These are phyloP conservation scores for Dothistroma pini DNA, from an alignment of 2,329 filamentous ascomycete genomes.

Conservation along the genomic window DNA sequence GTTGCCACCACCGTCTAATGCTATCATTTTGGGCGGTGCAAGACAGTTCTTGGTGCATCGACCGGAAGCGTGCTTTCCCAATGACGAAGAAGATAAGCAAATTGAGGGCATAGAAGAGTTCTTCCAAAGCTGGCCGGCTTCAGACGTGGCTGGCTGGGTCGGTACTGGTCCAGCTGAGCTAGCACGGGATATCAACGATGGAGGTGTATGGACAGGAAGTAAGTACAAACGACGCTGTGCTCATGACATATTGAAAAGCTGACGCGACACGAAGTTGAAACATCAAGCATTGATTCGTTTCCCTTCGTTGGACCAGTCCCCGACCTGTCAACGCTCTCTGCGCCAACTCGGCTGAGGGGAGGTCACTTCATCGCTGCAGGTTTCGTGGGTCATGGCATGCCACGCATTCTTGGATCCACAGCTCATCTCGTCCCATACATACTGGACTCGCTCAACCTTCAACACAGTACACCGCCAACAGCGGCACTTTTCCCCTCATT, in stretches of 20 bases:
- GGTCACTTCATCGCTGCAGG: constrained; percentile 31
- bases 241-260: constrained; percentile 2
- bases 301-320: constrained; percentile 31
- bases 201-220: constrained; percentile 33
- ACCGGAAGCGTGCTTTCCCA: constrained; percentile 24
- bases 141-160: constrained; percentile 29
- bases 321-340: constrained; percentile 1
- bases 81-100: constrained; percentile 30
- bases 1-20: constrained; percentile 32
- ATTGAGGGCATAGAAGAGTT: constrained; percentile 30
- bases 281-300: constrained; percentile 21
- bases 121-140: constrained; percentile 30
- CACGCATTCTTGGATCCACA: constrained; percentile 32
- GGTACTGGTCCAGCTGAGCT: constrained; percentile 19
- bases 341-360: not conserved
- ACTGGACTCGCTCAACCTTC: constrained; percentile 22
- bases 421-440: constrained; percentile 30
- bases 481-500: constrained; percentile 25
- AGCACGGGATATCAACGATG: constrained; percentile 22
- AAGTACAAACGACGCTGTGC: constrained; percentile 11
- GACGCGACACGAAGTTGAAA: constrained; percentile 13
- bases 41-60: constrained; percentile 28
- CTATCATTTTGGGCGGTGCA: constrained; percentile 32
- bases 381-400: constrained; percentile 33
- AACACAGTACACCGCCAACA: constrained; percentile 23